These are phyloP conservation scores for Quercus engelmannii DNA, from an alignment of 306 rosid species.

Conservation along the genomic window DNA sequence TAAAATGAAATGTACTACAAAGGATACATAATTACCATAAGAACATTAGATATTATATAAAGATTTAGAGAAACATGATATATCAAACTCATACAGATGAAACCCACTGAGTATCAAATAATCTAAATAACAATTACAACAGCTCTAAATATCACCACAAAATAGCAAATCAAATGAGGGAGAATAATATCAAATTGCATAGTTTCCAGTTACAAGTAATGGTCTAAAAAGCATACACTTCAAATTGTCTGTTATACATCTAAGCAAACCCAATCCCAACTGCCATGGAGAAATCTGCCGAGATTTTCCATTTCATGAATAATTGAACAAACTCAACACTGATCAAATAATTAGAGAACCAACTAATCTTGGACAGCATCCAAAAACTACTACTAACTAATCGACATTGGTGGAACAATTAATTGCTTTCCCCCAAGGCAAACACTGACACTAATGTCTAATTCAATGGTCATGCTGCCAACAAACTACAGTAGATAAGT, in stretches of 20 bases:
- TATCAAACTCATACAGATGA: neutral
- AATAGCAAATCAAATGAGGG: neutral
- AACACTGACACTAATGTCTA: neutral
- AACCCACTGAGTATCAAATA: neutral
- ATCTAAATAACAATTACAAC: neutral
- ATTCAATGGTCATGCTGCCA: neutral
- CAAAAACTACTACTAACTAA: neutral
- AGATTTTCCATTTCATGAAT: neutral
- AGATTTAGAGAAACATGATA: constrained; percentile 1
- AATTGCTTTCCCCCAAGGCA: neutral
- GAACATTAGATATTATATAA: neutral
- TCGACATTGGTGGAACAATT: neutral
- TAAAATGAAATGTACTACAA: neutral
- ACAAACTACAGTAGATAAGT: neutral
- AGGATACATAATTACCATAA: neutral
- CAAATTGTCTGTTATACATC: neutral
- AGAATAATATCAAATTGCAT: neutral
- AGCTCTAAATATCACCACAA: neutral
- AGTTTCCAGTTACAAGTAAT: neutral
- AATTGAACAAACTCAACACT: neutral
- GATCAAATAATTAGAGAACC: neutral
- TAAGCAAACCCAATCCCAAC: neutral
- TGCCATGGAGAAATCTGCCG: neutral
- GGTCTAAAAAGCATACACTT: neutral
- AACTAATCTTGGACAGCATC: neutral